Base-by-base conservation (phyloP, 2,329 filamentous ascomycete species). In the Ophiostoma sp. region DNA sequence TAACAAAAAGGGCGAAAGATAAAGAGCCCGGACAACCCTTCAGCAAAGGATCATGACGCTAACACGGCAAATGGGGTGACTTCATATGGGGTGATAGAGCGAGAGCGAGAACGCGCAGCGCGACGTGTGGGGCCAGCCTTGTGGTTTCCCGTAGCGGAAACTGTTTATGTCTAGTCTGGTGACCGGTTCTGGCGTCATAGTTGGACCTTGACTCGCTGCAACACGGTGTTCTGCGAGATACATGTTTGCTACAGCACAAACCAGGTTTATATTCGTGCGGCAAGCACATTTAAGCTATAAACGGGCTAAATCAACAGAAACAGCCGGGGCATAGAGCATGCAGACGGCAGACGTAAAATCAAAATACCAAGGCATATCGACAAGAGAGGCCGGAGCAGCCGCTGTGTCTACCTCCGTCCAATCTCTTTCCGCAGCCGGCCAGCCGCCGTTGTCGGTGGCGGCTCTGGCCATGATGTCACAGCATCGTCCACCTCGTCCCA, bases 401-500 rank as follows among this genome's bases (percentile, higher is more conserved):
- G 27, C 27, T 27, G 27, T 27, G n/a, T 8, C 47, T 66, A 70
- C 47, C 66, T 8, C 66, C 75, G 68, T 27, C 74, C 74, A 42
- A 76, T 66, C 71, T 76, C 76, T 69, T 74, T 75, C 68, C 76
- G 75, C 69, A 76, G 66, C 60, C 75, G 72, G 1, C 75, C 76
- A 6, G 75, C 76, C 0, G 73, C 72, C 2, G 76, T 76, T 0
- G 72, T 73, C 9, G 75, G 73, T 67, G 81, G 79, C 55, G 83
- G 81, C 73, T 94, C 91, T 3, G 93, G 92, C 95, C 95, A 98
- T 36, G 86, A 88, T 64, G 86, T 86, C 1, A 97, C 93, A 18
- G 91, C 90, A 79, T 96, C 92, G 72, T 96, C 91, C 38, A 98
- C 90, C 79, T 97, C 93, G 73, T 96, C 92, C 72, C 98, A 78